Evolutionary conservation across 2,329 filamentous ascomycete species (phyloP), one percentile per base, ranked within the genome.

Genomic region (Ophiosphaerella korrae): DNA sequence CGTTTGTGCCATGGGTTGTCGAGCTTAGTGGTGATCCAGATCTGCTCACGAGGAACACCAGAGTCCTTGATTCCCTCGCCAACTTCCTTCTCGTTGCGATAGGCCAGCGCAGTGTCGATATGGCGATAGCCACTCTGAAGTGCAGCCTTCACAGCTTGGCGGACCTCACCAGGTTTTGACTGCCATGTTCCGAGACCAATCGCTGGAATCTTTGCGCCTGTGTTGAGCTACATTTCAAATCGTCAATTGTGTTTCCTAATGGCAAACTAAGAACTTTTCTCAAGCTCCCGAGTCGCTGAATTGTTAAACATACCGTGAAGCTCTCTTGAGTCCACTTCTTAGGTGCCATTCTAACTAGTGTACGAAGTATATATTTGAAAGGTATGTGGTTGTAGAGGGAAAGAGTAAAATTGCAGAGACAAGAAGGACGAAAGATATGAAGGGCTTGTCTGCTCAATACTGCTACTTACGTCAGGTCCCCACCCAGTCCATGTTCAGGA

Each of bases 1-100:
- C 71, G 67, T 58, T 72, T 71, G 77, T 92, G 88, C 82, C 86
- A 88, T 43, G 87, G 82, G 81, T 92, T 92, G 80, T 90, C 84
- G 46, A 93, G 84, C 82, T 94, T 95, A 63, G 89, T 91, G 45
- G 90, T 93, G 54, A 92, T 79, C 78, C 82, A 92, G 64, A 92
- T 84, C 72, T 86, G 77, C 60, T 85, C 81, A 32, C 88, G 83
- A 4, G 87, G 82, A 2, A 90, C 75, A 43, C 83, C 82, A 23
- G 82, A 82, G 42, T 84, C 81, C 71, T 86, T 85, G 77, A 92
- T 90, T 42, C 87, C 88, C 29, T 78, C 76, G 52, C 88, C 89
- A 21, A 92, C 83, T 69, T 91, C 88, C 57, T 81, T 74, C 73
- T 92, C 89, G 75, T 93, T 94, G 71, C 85, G 86, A 73, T 94